These are phyloP conservation scores for Lotus japonicus DNA, from an alignment of 306 rosid genomes.

Conservation along the genomic window DNA sequence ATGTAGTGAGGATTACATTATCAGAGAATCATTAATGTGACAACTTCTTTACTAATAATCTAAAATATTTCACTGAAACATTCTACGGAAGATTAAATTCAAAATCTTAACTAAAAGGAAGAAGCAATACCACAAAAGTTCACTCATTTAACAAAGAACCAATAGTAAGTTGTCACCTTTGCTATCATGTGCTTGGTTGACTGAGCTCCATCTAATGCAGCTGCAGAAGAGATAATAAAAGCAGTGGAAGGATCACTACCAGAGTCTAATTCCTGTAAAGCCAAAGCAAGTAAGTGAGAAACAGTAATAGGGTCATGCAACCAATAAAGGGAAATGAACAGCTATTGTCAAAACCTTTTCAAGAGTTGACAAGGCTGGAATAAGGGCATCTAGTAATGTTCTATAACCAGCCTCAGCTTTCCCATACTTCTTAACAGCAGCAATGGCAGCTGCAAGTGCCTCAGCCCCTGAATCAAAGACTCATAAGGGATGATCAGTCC, in stretches of 20 bases:
- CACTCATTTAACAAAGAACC: not conserved
- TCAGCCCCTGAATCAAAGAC: conserved; percentile 69
- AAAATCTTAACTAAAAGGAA: not conserved
- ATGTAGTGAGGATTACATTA: not conserved
- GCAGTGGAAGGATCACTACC: conserved; percentile 73
- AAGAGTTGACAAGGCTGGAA: conserved; percentile 74
- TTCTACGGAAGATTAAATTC: not conserved
- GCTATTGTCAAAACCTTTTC: conserved; percentile 48
- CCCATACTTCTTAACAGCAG: conserved; percentile 88
- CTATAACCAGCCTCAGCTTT: conserved; percentile 94
- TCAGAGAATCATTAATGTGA: not conserved
- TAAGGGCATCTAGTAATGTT: conserved; percentile 86
- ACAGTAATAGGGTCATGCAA: conserved; percentile 8
- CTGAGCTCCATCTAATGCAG: conserved; percentile 81
- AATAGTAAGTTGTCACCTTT: conserved; percentile 46
- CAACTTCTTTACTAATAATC: not conserved
- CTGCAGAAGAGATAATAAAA: conserved; percentile 72
- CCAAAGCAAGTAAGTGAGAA: conserved; percentile 20
- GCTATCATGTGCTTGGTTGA: conserved; percentile 82
- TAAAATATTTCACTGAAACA: not conserved
- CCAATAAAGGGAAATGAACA: conserved; percentile 13
- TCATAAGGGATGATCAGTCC: not conserved
- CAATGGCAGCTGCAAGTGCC: conserved; percentile 72
- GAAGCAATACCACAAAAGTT: not conserved
- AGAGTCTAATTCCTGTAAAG: conserved; percentile 54